Evolutionary conservation across 129 eudicot species (phyloP).

Genomic region (Sambucus nigra): DNA sequence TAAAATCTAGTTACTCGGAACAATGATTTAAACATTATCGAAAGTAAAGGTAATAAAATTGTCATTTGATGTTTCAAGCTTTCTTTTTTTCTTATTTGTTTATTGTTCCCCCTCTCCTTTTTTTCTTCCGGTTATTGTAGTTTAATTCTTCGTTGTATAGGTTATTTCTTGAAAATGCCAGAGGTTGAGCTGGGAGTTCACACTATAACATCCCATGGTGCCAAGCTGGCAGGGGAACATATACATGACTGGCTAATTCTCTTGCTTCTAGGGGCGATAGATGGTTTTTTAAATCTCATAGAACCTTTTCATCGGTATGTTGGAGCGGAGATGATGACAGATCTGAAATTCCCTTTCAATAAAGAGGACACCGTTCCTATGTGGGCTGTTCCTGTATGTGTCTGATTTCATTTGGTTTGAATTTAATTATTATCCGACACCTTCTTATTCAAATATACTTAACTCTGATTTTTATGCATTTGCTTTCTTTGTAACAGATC

Average conservation of each 20-base stretch:
- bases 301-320: slow-evolving; percentile 64
- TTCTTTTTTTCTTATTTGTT: not conserved
- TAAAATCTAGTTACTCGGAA: too few relatives aligned
- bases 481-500: slow-evolving; percentile 19
- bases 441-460: not conserved
- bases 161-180: slow-evolving; percentile 30
- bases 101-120: not conserved
- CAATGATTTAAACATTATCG: not conserved
- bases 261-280: slow-evolving; percentile 29
- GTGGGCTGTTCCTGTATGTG: slow-evolving; percentile 43
- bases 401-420: not conserved
- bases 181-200: slow-evolving; percentile 47
- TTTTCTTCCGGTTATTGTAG: too few relatives aligned
- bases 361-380: slow-evolving; percentile 46
- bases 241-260: slow-evolving; percentile 52
- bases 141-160: not conserved
- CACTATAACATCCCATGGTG: slow-evolving; percentile 36
- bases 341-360: slow-evolving; percentile 37
- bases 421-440: not conserved
- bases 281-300: slow-evolving; percentile 26
- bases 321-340: slow-evolving; percentile 39
- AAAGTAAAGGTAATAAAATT: not conserved
- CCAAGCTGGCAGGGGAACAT: slow-evolving; percentile 28
- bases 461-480: not conserved
- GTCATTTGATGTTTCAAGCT: not conserved